Percentiles rank a stretch among this genome's conserved stretches.
Evolutionary conservation across 2,329 filamentous ascomycete genomes (phyloP).

Genomic region (Fusarium dlaminii): DNA sequence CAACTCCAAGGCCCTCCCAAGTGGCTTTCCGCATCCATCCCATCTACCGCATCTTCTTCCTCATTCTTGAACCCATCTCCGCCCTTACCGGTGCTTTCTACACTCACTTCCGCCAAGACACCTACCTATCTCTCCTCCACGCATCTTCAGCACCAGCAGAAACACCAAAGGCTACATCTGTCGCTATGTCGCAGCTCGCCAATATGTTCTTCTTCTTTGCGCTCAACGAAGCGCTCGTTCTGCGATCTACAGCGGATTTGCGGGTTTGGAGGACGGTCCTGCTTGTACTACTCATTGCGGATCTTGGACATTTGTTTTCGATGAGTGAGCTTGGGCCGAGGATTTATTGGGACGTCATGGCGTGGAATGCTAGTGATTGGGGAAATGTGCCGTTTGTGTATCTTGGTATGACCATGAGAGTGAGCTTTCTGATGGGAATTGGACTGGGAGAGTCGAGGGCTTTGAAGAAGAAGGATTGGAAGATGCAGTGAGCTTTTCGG

Average conservation of each 20-base stretch:
- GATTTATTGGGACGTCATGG: slow-evolving; percentile 70
- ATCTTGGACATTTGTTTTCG: slow-evolving; percentile 78
- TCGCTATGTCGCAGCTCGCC: slow-evolving; percentile 78
- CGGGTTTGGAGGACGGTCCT: slow-evolving; percentile 76
- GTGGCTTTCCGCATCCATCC: slow-evolving; percentile 62
- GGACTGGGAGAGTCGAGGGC: slow-evolving; percentile 54
- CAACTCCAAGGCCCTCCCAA: slow-evolving; percentile 28
- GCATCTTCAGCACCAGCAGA: slow-evolving; percentile 54
- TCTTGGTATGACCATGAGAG: slow-evolving; percentile 66
- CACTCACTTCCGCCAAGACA: slow-evolving; percentile 58
- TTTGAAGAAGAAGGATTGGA: slow-evolving; percentile 39
- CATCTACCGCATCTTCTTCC: slow-evolving; percentile 77
- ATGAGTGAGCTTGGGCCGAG: slow-evolving; percentile 66
- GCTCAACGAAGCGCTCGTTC: slow-evolving; percentile 78
- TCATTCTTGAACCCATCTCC: slow-evolving; percentile 72
- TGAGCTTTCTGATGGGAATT: slow-evolving; percentile 67
- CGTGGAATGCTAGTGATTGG: slow-evolving; percentile 75
- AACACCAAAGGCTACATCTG: slow-evolving; percentile 68
- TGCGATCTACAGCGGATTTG: slow-evolving; percentile 74
- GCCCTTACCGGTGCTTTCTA: slow-evolving; percentile 64
- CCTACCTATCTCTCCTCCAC: slow-evolving; percentile 73
- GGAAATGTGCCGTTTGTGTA: slow-evolving; percentile 79
- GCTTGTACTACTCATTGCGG: slow-evolving; percentile 75
- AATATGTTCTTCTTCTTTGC: slow-evolving; percentile 83
- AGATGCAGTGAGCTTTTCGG: slow-evolving; percentile 24